A percentile compares a stretch with the other conserved stretches of the same genome.
phyloP scores from a whole-genome alignment of 139 green algal species.

The Volvox reticuliferus region DNA sequence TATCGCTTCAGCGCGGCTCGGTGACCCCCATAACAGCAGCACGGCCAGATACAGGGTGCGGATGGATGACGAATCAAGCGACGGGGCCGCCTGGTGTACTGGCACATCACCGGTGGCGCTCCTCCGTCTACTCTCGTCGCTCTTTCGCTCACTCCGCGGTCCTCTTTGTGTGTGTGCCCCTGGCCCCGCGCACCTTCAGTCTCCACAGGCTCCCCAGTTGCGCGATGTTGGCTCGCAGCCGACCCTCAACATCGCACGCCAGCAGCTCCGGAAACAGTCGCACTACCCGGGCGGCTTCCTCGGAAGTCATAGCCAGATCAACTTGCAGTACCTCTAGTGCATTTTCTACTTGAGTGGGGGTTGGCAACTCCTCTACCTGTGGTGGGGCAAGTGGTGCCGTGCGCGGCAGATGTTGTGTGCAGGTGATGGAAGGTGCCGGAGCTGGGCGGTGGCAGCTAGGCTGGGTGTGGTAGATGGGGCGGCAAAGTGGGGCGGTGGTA shows the following conservation, averaged over 20 bases:
- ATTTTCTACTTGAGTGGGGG: conserved; percentile 16
- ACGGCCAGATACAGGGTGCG: no score
- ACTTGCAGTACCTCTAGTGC: conserved; percentile 51
- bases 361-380: conserved; percentile 53
- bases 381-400: background rate
- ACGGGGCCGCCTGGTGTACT: no score
- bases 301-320: conserved; percentile 46
- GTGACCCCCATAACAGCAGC: no score
- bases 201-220: conserved; percentile 67
- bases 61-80: no score
- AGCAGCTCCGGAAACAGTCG: conserved; percentile 69
- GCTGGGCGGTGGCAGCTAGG: no score
- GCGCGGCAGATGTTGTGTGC: background rate
- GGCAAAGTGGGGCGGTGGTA: no score
- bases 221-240: conserved; percentile 57
- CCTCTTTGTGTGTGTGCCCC: background rate
- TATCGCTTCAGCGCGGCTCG: no score
- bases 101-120: no score
- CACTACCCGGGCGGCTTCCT: conserved; percentile 46
- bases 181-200: conserved; percentile 46
- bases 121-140: no score
- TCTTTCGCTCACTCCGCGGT: no score
- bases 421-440: background rate
- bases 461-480: no score
- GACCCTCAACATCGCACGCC: conserved; percentile 53